Evolutionary conservation across 352 stramenopile genomes (phyloP).

Genomic region (Globisporangium emineosum): DNA sequence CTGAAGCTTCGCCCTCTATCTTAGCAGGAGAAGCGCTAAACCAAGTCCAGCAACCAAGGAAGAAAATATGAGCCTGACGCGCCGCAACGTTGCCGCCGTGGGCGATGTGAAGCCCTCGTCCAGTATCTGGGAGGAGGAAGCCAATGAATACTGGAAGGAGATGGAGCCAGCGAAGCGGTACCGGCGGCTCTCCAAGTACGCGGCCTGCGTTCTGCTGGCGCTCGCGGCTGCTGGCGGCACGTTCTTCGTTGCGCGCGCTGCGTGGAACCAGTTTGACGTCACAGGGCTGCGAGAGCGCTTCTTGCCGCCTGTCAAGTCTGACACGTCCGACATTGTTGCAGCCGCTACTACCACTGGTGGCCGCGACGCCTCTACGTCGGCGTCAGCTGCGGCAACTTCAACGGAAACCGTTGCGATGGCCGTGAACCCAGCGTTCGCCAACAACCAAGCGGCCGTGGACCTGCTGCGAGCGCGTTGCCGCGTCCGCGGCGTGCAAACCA

Average conservation of each 20-base stretch:
- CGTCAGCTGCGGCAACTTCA: constrained; percentile 14
- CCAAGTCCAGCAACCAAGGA: background rate
- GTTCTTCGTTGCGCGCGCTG: constrained; percentile 13
- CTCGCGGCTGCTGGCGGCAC: constrained; percentile 22
- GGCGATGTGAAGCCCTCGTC: constrained; percentile 24
- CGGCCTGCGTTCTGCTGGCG: constrained; percentile 25
- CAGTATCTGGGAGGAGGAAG: constrained; percentile 67
- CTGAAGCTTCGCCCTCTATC: background rate
- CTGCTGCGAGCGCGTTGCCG: constrained; percentile 52
- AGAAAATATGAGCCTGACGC: constrained; percentile 38
- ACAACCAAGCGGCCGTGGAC: constrained; percentile 30
- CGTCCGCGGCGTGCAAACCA: constrained; percentile 57
- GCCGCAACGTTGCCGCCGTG: constrained; percentile 36
- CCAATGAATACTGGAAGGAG: constrained; percentile 68
- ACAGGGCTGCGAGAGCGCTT: background rate
- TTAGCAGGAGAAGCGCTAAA: background rate
- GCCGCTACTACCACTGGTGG: background rate
- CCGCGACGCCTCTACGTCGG: background rate
- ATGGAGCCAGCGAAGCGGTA: constrained; percentile 56
- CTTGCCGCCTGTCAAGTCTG: background rate
- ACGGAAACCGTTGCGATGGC: constrained; percentile 1
- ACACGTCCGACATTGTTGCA: background rate
- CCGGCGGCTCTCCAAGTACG: constrained; percentile 28
- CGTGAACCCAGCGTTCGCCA: constrained; percentile 13
- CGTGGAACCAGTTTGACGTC: constrained; percentile 1